A percentile compares a stretch with the other conserved stretches of the same genome.
These are phyloP conservation scores for Dichotomopilus funicola DNA, from an alignment of 2,329 filamentous ascomycete genomes.

Conservation along the genomic window DNA sequence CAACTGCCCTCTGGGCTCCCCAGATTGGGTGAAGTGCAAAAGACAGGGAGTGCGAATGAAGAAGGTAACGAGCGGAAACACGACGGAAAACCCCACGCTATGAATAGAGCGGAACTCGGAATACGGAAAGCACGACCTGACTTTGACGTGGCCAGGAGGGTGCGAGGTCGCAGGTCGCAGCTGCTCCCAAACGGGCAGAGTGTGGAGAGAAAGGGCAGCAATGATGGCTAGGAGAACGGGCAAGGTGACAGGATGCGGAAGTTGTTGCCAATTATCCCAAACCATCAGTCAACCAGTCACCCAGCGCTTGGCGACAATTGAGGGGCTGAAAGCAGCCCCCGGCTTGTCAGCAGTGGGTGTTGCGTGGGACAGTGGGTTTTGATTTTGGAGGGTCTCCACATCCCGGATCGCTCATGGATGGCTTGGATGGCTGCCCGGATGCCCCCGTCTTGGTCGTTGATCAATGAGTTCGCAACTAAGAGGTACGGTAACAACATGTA, in stretches of 20 bases:
- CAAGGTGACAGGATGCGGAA: constrained; percentile 15
- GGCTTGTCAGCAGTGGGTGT: constrained; percentile 2
- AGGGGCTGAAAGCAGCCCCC: constrained; percentile 18
- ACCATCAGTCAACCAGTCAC: not conserved
- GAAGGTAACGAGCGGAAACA: constrained; percentile 12
- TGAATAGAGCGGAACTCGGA: constrained; percentile 9
- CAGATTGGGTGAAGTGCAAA: not conserved
- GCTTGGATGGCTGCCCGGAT: no score
- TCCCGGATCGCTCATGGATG: constrained; percentile 11
- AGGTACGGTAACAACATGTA: no score
- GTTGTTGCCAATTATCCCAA: constrained; percentile 16
- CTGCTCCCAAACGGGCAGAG: not conserved
- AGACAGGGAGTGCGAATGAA: not conserved
- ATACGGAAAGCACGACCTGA: not conserved
- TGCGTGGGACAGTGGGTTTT: not conserved
- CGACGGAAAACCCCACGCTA: constrained; percentile 9
- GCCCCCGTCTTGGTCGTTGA: no score
- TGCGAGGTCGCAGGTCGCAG: not conserved
- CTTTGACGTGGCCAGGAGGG: constrained; percentile 5
- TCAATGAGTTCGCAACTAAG: no score
- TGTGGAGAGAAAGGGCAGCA: not conserved
- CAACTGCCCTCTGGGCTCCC: no score
- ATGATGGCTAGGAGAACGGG: constrained; percentile 10
- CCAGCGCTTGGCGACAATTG: constrained; percentile 8
- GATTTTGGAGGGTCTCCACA: constrained; percentile 9